Evolutionary conservation across 1,284 basidiomycete genomes (phyloP), one percentile per base, ranked within the genome.

Genomic region (Leccinum ponderosum): DNA sequence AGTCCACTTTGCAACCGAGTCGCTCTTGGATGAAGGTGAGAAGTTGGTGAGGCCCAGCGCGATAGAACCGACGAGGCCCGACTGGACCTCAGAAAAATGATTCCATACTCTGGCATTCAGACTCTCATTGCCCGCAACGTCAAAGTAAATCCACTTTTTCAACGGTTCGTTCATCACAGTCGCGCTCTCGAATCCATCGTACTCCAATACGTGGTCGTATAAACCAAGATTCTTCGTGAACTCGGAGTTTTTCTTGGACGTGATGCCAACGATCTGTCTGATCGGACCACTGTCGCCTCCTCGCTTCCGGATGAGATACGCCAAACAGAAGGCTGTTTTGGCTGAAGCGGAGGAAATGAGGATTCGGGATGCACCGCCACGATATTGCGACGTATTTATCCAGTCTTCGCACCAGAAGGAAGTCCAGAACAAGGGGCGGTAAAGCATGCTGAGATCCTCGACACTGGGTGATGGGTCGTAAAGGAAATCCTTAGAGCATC

Each of bases 341-440:
- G 86, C 80, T 3, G 87, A 88, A 0, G 86, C 87, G 42, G 85
- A 86, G 1, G 86, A 86, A 29, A 88, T 80, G 53, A 88, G 73
- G 59, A 88, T 73, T 31, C 70, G 68, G 3, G 73, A 77, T 3
- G 80, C 80, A 7, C 77, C 80, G 1, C 77, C 75, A 42, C 74
- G 77, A 68, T 87, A 87, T 14, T 67, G 62, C 3, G 80, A 77
- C 2, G 76, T 72, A 59, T 80, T 72, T 3, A 89, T 68, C 85
- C 85, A 88, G 66, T 89, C 87, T 67, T 88, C 85, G 64, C 80
- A 86, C 87, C 86, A 88, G 65, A 81, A 88, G 2, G 87, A 80
- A 0, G 86, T 88, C 87, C 86, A 88, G 71, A 87, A 87, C 6
- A 88, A 74, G 0, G 87, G 86, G 0, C 86, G 81, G 63, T 85